phyloP scores from a whole-genome alignment of 805 yeast species.

The Blastobotrys mokoenaii region DNA sequence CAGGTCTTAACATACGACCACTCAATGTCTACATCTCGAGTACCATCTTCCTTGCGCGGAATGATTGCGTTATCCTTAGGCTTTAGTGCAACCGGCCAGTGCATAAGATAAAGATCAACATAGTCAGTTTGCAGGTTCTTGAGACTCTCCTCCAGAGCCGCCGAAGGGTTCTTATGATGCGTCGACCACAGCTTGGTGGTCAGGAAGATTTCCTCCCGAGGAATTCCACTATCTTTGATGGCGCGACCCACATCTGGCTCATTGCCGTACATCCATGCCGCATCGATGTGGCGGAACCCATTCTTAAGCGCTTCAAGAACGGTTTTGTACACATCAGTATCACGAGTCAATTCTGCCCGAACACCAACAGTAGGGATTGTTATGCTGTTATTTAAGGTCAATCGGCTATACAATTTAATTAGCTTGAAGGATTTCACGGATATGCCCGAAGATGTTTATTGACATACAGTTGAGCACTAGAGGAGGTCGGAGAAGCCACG shows the following conservation, averaged over 20 bases:
- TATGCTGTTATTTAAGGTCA: too few species aligned
- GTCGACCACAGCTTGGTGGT: constrained; percentile 56
- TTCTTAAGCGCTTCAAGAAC: constrained; percentile 41
- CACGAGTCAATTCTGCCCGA: too few species aligned
- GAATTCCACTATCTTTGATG: constrained; percentile 34
- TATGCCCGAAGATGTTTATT: too few species aligned
- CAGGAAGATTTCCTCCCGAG: constrained; percentile 46
- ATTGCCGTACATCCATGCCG: constrained; percentile 62
- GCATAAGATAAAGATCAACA: constrained; percentile 57
- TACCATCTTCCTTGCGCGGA: constrained; percentile 14
- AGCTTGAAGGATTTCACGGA: too few species aligned
- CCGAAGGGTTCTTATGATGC: constrained; percentile 32
- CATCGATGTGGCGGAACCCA: constrained; percentile 68
- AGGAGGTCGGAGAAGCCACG: too few species aligned
- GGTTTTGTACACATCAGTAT: constrained; percentile 2
- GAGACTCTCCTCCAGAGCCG: constrained; percentile 44
- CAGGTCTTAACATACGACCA: constrained; percentile 57
- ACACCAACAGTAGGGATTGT: too few species aligned
- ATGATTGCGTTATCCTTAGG: constrained; percentile 11
- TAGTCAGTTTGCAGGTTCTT: constrained; percentile 47
- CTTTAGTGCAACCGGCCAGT: constrained; percentile 48
- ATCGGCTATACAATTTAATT: too few species aligned
- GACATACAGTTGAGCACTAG: too few species aligned
- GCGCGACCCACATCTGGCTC: constrained; percentile 55
- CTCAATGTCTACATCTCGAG: constrained; percentile 1